These are phyloP conservation scores for sunflower (Helianthus annuus) DNA, from an alignment of 129 eudicot species.

Conservation along the genomic window HanXRQr2.0-SUNRISE NC_035440.2:126090847-126091346, in stretches of 20 bases:
- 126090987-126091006: constrained; percentile 19
- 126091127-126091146: constrained; percentile 91
- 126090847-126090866: constrained; percentile 19
- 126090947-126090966: constrained; percentile 66
- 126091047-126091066: constrained; percentile 13
- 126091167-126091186: constrained; percentile 95
- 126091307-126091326: constrained; percentile 61
- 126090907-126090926: constrained; percentile 42
- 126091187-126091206: constrained; percentile 91
- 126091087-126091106: constrained; percentile 67
- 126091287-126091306: constrained; percentile 72
- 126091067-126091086: constrained; percentile 43
- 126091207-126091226: constrained; percentile 98
- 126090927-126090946: constrained; percentile 45
- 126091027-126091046: constrained; percentile 14
- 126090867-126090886: constrained; percentile 37
- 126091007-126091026: constrained; percentile 17
- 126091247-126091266: constrained; percentile 81
- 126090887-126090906: constrained; percentile 39
- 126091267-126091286: constrained; percentile 83
- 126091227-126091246: constrained; percentile 92
- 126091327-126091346: constrained; percentile 68
- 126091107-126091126: constrained; percentile 94
- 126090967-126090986: constrained; percentile 37
- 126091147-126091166: constrained; percentile 97